These are phyloP conservation scores for Akanthomyces uredinophilus DNA, from an alignment of 2,329 filamentous ascomycete species.

Conservation along the genomic window DNA sequence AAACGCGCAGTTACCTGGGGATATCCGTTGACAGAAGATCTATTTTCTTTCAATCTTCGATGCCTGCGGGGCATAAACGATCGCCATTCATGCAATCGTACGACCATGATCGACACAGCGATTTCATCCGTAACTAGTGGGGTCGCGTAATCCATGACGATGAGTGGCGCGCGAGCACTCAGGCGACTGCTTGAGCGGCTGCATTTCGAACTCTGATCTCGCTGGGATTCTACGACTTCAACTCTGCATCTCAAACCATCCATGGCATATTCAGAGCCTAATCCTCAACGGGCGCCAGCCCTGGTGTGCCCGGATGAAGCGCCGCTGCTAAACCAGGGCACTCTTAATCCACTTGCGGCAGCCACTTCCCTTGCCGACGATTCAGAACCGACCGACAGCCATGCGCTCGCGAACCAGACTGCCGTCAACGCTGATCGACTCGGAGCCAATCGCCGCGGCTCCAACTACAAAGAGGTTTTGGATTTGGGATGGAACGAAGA, in stretches of 20 bases:
- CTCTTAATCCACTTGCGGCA: not conserved
- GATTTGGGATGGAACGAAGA: conserved; percentile 65
- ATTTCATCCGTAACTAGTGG: not conserved
- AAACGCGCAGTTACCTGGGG: too few relatives aligned
- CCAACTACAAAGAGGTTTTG: conserved; percentile 48
- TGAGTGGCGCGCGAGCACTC: too few relatives aligned
- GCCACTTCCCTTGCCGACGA: not conserved
- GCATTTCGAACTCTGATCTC: too few relatives aligned
- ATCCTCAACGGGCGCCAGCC: not conserved
- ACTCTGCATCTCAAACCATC: too few relatives aligned
- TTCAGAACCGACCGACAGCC: conserved; percentile 29
- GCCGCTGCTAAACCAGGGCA: not conserved
- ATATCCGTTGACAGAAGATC: too few relatives aligned
- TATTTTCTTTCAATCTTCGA: too few relatives aligned
- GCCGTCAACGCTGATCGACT: conserved; percentile 10
- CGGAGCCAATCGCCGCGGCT: conserved; percentile 34
- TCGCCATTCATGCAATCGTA: too few relatives aligned
- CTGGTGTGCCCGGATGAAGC: not conserved
- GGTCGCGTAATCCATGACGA: too few relatives aligned
- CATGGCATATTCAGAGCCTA: too few relatives aligned
- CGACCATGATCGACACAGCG: not conserved
- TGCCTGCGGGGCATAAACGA: too few relatives aligned
- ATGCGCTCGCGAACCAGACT: conserved; percentile 29
- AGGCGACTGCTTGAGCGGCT: too few relatives aligned
- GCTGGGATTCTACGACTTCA: too few relatives aligned